Base-by-base conservation (phyloP, 2,329 filamentous ascomycete species). In the Pyrenophora teres region DNA sequence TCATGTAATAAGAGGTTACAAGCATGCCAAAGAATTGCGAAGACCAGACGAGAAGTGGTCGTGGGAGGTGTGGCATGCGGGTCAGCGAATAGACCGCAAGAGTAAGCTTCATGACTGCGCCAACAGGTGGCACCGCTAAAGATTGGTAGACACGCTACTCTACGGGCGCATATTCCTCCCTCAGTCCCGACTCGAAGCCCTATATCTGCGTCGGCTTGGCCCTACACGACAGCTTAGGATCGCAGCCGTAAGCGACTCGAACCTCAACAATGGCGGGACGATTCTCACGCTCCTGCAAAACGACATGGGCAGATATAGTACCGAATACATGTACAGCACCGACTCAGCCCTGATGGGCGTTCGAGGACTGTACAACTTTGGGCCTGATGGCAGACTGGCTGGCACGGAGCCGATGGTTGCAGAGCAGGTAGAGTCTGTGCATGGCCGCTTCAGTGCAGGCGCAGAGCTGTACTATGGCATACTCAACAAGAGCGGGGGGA, bases 391-490 rank as follows among this genome's bases (percentile, higher is more conserved):
- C 7, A 74, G 78, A 47, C 55, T 59, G 23, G 63, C 58, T 35
- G 62, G 67, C 30, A 63, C 62, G 13, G 54, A 63, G 44, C 63
- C 65, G 13, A 56, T 54, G 31, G 52, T 57, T 30, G 56, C 57
- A 40, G 60, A 67, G 38, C 57, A 69, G 40, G 50, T 62, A 46
- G 72, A 88, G 68, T 83, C 81, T 62, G 84, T 87, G 52, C 88
- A 86, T 77, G 92, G 89, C 7, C 86, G 93, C 16, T 91, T 97
- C 71, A 96, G 90, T 67, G 90, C 90, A 3, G 94, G 94, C 31
- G 93, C 87, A 48, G 94, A 99, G 74, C 81, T 96, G 31, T 99
- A 97, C 77, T 99, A 99, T 77, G 94, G 93, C 18, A 88, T 92
- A 0, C 77, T 97, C 52, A 97, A 97, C 72, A 97, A 97, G 70